These are phyloP conservation scores for Neurospora pannonica DNA, from an alignment of 495 filamentous ascomycete genomes.

Conservation along the genomic window DNA sequence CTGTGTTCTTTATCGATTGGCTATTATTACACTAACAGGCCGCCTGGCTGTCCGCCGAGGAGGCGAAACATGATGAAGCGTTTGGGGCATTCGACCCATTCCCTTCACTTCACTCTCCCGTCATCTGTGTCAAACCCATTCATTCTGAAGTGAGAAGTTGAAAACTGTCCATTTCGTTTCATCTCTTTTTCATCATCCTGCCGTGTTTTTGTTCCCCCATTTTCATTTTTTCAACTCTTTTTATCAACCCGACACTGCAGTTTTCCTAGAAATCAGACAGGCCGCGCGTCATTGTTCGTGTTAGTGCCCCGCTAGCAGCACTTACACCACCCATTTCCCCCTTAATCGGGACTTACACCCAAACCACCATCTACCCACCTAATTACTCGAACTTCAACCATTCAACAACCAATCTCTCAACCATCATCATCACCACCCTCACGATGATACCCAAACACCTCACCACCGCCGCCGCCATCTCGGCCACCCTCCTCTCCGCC, in stretches of 20 bases:
- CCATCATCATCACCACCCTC: not conserved
- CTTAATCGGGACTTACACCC: not conserved
- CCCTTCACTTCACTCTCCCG: not conserved
- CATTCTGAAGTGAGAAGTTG: not conserved
- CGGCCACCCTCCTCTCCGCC: slow-evolving; percentile 11
- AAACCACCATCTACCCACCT: not conserved
- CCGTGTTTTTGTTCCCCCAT: not conserved
- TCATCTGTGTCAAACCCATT: not conserved
- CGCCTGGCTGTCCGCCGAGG: not conserved
- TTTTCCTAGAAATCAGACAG: not conserved
- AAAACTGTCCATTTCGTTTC: not conserved
- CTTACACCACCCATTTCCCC: not conserved
- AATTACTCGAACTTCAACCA: not conserved
- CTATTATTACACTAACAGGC: not conserved
- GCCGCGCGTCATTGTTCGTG: not conserved
- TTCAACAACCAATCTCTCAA: not conserved
- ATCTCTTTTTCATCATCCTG: not conserved
- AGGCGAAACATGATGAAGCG: not conserved
- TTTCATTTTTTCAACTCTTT: not conserved
- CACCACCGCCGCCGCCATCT: slow-evolving; percentile 13
- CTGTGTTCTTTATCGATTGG: not conserved
- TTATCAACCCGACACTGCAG: not conserved
- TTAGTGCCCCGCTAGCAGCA: not conserved
- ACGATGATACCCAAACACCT: slow-evolving; percentile 22
- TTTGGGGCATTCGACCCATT: not conserved